A percentile compares a stretch with the other conserved stretches of the same genome.
phyloP scores from a whole-genome alignment of 2,329 filamentous ascomycete genomes.

The Cytospora piceae region DNA sequence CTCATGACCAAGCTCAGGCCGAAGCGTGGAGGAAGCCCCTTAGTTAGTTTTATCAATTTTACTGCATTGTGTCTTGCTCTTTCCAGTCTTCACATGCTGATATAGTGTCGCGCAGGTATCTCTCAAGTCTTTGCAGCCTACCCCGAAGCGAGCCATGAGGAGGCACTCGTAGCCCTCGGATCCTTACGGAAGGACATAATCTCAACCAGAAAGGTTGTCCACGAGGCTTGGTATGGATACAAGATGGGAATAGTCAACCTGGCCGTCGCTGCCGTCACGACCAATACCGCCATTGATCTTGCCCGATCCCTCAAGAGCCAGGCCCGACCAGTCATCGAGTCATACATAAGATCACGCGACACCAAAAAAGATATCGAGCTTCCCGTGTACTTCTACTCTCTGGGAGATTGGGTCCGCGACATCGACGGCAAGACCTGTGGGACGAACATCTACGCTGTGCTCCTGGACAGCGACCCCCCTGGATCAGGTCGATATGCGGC shows the following conservation, averaged over 20 bases:
- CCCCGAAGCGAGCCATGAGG: slow-evolving; percentile 10
- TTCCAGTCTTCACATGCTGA: background rate
- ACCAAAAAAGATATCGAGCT: slow-evolving; percentile 8
- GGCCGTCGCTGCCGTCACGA: slow-evolving; percentile 10
- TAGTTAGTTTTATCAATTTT: background rate
- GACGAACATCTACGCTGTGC: slow-evolving; percentile 14
- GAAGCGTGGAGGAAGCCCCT: slow-evolving; percentile 14
- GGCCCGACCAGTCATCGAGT: slow-evolving; percentile 13
- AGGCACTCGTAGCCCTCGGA: slow-evolving; percentile 9
- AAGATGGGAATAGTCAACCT: background rate
- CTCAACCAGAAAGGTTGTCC: background rate
- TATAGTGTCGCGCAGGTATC: background rate
- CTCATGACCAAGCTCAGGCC: slow-evolving; percentile 4
- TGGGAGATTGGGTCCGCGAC: slow-evolving; percentile 13
- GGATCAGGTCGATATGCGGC: background rate
- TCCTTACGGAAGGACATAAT: slow-evolving; percentile 14
- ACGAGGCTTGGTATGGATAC: slow-evolving; percentile 5
- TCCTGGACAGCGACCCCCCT: slow-evolving; percentile 7
- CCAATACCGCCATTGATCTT: slow-evolving; percentile 19
- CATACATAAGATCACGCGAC: slow-evolving; percentile 2
- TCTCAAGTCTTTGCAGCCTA: slow-evolving; percentile 15
- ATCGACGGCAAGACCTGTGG: slow-evolving; percentile 13
- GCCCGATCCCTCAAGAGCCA: slow-evolving; percentile 9
- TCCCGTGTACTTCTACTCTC: slow-evolving; percentile 11
- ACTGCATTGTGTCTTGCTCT: no score